phyloP scores from a whole-genome alignment of 305 asterid species.

The Stenogyne calaminthoides region DNA sequence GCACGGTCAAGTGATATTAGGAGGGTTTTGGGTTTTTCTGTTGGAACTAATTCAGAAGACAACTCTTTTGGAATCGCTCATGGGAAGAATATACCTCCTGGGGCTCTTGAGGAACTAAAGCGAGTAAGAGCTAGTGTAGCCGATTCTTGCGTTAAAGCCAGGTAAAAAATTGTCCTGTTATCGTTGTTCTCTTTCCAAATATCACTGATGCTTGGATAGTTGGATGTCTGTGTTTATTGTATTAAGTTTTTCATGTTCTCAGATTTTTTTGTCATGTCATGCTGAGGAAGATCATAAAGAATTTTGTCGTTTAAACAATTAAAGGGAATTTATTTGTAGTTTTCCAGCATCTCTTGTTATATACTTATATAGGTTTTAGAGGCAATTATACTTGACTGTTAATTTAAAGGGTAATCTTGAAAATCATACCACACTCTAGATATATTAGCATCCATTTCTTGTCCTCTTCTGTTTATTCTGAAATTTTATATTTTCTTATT shows the following conservation, averaged over 20 bases:
- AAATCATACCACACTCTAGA: slow-evolving; percentile 16
- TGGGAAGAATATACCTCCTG: slow-evolving; percentile 58
- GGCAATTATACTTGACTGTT: background rate
- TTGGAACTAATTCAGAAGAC: slow-evolving; percentile 66
- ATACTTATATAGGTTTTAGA: background rate
- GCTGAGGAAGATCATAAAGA: slow-evolving; percentile 18
- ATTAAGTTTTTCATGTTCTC: slow-evolving; percentile 12
- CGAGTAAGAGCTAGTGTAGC: slow-evolving; percentile 57
- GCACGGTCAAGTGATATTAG: slow-evolving; percentile 58
- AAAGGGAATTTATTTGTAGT: slow-evolving; percentile 15
- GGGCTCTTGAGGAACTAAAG: slow-evolving; percentile 65
- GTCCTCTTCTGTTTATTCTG: slow-evolving; percentile 31
- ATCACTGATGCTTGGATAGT: slow-evolving; percentile 23
- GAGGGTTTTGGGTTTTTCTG: slow-evolving; percentile 63
- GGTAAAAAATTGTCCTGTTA: slow-evolving; percentile 45
- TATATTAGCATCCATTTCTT: slow-evolving; percentile 1
- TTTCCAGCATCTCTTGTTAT: slow-evolving; percentile 13
- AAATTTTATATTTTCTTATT: slow-evolving; percentile 29
- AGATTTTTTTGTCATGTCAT: background rate
- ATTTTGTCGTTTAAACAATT: background rate
- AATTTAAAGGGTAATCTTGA: slow-evolving; percentile 18
- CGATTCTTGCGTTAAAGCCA: slow-evolving; percentile 65
- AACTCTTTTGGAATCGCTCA: slow-evolving; percentile 61
- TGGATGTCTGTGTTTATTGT: slow-evolving; percentile 3
- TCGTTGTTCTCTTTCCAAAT: slow-evolving; percentile 22